phyloP scores from a whole-genome alignment of 2,329 filamentous ascomycete genomes.

The Pseudogymnoascus sp. region DNA sequence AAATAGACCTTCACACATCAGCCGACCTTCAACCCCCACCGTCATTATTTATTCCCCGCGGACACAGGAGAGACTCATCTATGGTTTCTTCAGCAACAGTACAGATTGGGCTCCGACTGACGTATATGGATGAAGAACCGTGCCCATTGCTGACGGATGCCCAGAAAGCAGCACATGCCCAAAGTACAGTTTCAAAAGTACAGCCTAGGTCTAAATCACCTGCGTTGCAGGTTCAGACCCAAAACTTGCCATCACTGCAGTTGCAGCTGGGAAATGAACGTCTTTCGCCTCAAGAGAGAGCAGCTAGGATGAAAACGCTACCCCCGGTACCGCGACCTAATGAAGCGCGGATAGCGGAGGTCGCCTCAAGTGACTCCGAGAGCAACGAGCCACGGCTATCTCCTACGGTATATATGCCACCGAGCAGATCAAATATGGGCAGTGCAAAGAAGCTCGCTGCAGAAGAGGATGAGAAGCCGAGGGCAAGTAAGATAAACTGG shows the following conservation, averaged over 20 bases:
- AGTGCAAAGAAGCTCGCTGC: background rate
- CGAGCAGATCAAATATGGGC: background rate
- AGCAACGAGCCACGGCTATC: constrained; percentile 8
- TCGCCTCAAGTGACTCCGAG: constrained; percentile 20
- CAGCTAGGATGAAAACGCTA: constrained; percentile 31
- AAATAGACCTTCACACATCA: background rate
- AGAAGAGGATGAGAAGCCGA: background rate
- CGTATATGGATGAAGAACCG: constrained; percentile 34
- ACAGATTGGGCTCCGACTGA: constrained; percentile 62
- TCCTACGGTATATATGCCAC: background rate
- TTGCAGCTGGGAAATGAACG: constrained; percentile 17
- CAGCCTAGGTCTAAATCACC: constrained; percentile 3
- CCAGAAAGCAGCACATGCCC: constrained; percentile 26
- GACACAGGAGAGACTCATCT: constrained; percentile 48
- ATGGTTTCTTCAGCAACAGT: constrained; percentile 59
- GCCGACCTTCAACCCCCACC: constrained; percentile 18
- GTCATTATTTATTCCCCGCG: constrained; percentile 13
- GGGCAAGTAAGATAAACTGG: background rate
- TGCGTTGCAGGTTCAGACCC: background rate
- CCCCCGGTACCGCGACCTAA: constrained; percentile 19
- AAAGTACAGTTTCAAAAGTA: constrained; percentile 12
- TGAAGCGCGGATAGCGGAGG: constrained; percentile 23
- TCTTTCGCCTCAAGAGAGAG: constrained; percentile 24
- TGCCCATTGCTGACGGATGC: constrained; percentile 22
- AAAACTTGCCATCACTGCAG: constrained; percentile 21